These are phyloP conservation scores for Saturnispora saitoi DNA, from an alignment of 805 yeast species.

Conservation along the genomic window DNA sequence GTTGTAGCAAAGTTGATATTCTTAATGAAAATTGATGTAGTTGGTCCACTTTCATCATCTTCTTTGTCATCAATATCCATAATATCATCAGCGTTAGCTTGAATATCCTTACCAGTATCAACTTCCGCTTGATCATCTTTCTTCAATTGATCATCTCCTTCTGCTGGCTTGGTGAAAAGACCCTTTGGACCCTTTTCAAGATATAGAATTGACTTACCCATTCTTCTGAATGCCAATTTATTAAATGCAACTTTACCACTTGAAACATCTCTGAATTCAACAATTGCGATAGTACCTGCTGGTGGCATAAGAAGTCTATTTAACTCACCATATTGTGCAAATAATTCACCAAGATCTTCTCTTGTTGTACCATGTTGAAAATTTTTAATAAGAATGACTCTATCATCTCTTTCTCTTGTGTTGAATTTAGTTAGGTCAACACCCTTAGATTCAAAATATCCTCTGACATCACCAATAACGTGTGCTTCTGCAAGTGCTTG, in stretches of 20 bases:
- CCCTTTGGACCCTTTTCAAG: constrained; percentile 91
- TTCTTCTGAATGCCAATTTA: constrained; percentile 77
- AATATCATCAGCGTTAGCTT: constrained; percentile 37
- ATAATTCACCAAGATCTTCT: constrained; percentile 76
- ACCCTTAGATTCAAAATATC: constrained; percentile 76
- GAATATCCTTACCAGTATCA: constrained; percentile 34
- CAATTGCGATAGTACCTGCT: constrained; percentile 90
- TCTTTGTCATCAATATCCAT: constrained; percentile 21
- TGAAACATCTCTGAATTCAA: constrained; percentile 77
- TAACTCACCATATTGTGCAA: constrained; percentile 70
- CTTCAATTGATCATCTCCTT: constrained; percentile 23
- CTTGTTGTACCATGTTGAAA: constrained; percentile 81
- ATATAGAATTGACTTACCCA: constrained; percentile 80
- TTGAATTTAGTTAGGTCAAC: constrained; percentile 73
- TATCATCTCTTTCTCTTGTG: constrained; percentile 67
- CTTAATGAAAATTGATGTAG: constrained; percentile 84
- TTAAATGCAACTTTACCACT: constrained; percentile 85
- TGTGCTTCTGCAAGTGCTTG: constrained; percentile 97
- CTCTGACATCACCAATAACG: constrained; percentile 84
- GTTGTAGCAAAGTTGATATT: constrained; percentile 84
- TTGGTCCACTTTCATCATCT: constrained; percentile 51
- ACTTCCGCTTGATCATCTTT: constrained; percentile 20
- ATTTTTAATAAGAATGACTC: constrained; percentile 75
- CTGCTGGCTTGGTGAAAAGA: constrained; percentile 57
- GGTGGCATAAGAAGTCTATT: constrained; percentile 88